Base-by-base conservation (phyloP, 164 flowering plant species). In the Vitis amurensis region DNA sequence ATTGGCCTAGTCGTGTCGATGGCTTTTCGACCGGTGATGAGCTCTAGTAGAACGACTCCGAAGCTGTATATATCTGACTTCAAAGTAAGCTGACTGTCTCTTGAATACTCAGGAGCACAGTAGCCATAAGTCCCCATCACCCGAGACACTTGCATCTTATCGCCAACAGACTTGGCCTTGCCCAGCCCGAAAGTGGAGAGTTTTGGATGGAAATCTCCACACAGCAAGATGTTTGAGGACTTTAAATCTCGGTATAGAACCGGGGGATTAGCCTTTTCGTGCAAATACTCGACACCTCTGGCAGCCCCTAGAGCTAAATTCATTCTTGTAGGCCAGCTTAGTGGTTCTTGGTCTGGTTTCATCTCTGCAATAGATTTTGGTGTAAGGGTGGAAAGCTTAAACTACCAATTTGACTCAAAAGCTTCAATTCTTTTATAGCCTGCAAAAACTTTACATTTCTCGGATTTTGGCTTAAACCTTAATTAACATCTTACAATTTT, bases 61-160 rank as follows among this genome's bases (percentile, higher is more conserved):
- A 87, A 89, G 68, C 91, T 88, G 68, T 85, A 89, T 0, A 89
- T 87, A 74, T 89, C 90, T 11, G 94, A 85, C 64, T 85, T 86
- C 59, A 82, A 4, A 1, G 91, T 86, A 50, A 89, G 81, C 51
- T 86, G 70, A 61, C 87, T 88, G 8, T 80, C 61, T 79, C 79
- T 82, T 55, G 78, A 67, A 82, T 84, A 88, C 67, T 89, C 94
- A 0, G 94, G 94, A 37, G 94, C 91, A 67, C 82, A 81, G 48
- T 86, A 89, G 9, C 93, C 93, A 63, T 87, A 89, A 0, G 91
- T 86, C 1, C 90, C 91, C 93, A 89, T 82, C 31, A 82, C 88
- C 67, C 89, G 87, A 74, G 13, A 76, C 77, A 2, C 44, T 58
- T 76, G 83, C 29, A 67, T 66, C 71, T 82, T 82, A 14, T 81